Evolutionary conservation across 2,329 filamentous ascomycete genomes (phyloP).

Genomic region (Phaeomoniella chlamydospora): DNA sequence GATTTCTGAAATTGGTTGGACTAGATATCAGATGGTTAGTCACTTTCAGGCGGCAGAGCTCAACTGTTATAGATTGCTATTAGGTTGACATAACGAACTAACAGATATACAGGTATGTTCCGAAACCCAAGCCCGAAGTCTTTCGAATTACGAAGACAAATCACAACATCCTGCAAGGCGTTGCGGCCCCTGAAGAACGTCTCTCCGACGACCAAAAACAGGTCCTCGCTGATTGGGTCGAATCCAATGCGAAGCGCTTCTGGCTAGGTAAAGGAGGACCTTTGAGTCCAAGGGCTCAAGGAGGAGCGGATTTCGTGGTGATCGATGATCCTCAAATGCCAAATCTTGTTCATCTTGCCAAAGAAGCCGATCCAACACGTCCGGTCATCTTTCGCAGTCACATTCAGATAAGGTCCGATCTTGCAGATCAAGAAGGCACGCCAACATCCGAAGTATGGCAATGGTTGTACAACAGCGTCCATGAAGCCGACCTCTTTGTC

Average conservation of each 20-base stretch:
- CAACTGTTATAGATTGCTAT: no score
- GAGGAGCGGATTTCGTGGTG: constrained; percentile 62
- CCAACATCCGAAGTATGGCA: constrained; percentile 63
- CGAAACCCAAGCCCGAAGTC: constrained; percentile 63
- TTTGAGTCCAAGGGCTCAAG: constrained; percentile 47
- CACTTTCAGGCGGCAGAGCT: no score
- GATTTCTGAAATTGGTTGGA: constrained; percentile 52
- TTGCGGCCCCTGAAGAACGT: constrained; percentile 50
- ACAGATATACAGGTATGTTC: constrained; percentile 42
- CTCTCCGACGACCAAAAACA: constrained; percentile 47
- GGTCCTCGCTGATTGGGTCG: constrained; percentile 56
- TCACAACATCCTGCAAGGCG: constrained; percentile 78
- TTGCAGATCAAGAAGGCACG: constrained; percentile 46
- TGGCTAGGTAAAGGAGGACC: constrained; percentile 59
- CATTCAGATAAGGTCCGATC: constrained; percentile 67
- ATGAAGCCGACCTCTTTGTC: constrained; percentile 62
- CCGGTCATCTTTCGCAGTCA: constrained; percentile 71
- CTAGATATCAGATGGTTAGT: constrained; percentile 61
- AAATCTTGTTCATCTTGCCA: constrained; percentile 60
- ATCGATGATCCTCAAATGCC: constrained; percentile 82
- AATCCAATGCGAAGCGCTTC: constrained; percentile 58
- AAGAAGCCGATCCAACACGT: constrained; percentile 53
- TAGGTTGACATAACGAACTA: no score
- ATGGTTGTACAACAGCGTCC: constrained; percentile 59
- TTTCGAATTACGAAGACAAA: constrained; percentile 78